A percentile compares a stretch with the other conserved stretches of the same genome.
Conservation (phyloP, 805 yeast genomes). For the Saccharomycopsis sp. region DNA sequence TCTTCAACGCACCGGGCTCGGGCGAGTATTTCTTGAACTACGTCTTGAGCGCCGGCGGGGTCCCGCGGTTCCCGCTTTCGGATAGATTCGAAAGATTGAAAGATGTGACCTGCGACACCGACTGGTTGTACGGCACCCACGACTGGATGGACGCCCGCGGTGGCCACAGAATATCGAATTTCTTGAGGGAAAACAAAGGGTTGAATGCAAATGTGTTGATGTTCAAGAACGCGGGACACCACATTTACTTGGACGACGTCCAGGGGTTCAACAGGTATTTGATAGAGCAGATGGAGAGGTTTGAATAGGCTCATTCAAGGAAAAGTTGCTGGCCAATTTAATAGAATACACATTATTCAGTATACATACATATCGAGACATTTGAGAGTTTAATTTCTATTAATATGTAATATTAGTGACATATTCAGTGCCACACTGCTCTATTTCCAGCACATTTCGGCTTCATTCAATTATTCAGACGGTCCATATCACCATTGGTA, state of each 20-base stretch:
- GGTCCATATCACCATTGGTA: too few species aligned
- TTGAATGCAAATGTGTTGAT: constrained; percentile 30
- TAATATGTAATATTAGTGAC: too few species aligned
- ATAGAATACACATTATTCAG: too few species aligned
- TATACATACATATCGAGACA: too few species aligned
- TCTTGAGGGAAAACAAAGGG: constrained; percentile 22
- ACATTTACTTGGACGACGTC: constrained; percentile 63
- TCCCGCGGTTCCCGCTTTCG: constrained; percentile 67
- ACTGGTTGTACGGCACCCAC: constrained; percentile 79
- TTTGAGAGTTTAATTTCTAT: too few species aligned
- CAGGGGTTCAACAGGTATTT: constrained; percentile 40
- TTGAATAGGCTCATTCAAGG: not conserved
- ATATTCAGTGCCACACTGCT: too few species aligned
- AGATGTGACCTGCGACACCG: constrained; percentile 41
- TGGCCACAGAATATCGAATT: constrained; percentile 28
- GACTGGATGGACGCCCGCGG: constrained; percentile 58
- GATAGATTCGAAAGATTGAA: constrained; percentile 36
- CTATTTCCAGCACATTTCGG: too few species aligned
- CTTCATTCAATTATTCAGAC: too few species aligned
- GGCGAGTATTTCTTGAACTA: constrained; percentile 89
- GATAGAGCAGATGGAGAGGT: constrained; percentile 7
- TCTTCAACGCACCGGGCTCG: constrained; percentile 80
- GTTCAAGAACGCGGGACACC: constrained; percentile 63
- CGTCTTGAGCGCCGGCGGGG: constrained; percentile 83
- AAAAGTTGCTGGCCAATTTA: too few species aligned